Conservation (phyloP, 2,329 filamentous ascomycete genomes). For the Beauveria caledonica region DNA sequence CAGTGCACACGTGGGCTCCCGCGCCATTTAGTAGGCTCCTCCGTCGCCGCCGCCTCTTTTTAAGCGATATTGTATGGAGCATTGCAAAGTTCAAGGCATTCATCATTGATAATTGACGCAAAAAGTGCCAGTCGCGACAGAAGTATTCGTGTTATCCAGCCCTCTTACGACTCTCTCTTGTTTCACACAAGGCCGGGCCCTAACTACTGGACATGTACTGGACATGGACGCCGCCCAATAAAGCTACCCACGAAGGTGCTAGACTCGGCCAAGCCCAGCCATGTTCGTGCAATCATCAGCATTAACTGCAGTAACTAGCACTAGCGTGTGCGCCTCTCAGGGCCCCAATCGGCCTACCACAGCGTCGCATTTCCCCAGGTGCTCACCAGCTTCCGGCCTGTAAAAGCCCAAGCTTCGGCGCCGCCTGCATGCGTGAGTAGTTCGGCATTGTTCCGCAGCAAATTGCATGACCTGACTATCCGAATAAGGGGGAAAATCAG, state of each 20-base stretch:
- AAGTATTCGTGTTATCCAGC: background rate
- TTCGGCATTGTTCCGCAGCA: background rate
- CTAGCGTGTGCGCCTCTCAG: conserved; percentile 5
- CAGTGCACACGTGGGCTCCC: background rate
- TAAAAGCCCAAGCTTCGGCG: background rate
- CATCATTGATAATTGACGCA: background rate
- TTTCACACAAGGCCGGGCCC: background rate
- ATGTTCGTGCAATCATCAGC: background rate
- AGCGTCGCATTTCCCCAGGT: conserved; percentile 12
- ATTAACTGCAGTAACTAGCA: background rate
- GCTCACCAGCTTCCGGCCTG: background rate
- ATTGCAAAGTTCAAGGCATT: background rate
- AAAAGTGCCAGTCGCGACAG: background rate
- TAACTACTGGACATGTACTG: background rate
- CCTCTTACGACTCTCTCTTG: background rate
- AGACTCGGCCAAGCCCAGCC: conserved; percentile 2
- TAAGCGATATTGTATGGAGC: background rate
- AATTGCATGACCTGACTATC: background rate
- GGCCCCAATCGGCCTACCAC: conserved; percentile 13
- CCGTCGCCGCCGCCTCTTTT: background rate
- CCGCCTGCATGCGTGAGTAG: background rate
- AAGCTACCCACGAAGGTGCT: background rate
- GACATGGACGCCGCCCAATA: background rate
- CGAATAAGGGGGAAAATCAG: background rate
- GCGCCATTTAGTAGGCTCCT: background rate